Evolutionary conservation across 768 basidiomycete genomes (phyloP).

Genomic region (Boletus tomentosulus): DNA sequence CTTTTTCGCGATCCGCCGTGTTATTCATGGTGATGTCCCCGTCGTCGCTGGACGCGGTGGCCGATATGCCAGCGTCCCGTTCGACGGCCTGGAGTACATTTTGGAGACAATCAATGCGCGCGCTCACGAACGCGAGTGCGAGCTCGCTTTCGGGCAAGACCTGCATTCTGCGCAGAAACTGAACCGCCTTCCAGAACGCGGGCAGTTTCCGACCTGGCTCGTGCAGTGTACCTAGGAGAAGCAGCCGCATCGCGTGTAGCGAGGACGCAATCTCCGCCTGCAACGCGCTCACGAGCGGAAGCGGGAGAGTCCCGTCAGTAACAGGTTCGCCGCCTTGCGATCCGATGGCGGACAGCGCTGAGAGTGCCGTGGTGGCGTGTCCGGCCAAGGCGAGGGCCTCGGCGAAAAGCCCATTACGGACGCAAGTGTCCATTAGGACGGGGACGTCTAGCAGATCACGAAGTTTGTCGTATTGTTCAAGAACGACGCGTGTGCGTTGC

Average conservation of each 20-base stretch:
- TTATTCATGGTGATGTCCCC: slow-evolving; percentile 15
- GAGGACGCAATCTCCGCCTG: slow-evolving; percentile 65
- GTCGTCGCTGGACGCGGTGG: slow-evolving; percentile 8
- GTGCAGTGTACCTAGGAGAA: slow-evolving; percentile 73
- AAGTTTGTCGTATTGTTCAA: slow-evolving; percentile 92
- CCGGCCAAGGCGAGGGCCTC: slow-evolving; percentile 85
- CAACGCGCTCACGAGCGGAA: slow-evolving; percentile 43
- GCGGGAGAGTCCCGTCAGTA: slow-evolving; percentile 37
- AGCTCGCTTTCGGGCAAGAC: slow-evolving; percentile 70
- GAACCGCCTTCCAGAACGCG: slow-evolving; percentile 84
- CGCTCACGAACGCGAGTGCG: slow-evolving; percentile 80
- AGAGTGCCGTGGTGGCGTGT: slow-evolving; percentile 56
- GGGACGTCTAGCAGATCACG: slow-evolving; percentile 90
- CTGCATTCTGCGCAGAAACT: slow-evolving; percentile 81
- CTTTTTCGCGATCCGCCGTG: slow-evolving; percentile 35
- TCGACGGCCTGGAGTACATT: slow-evolving; percentile 52
- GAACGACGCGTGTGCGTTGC: slow-evolving; percentile 73
- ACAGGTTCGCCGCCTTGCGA: slow-evolving; percentile 33
- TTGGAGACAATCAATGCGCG: slow-evolving; percentile 61
- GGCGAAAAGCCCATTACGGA: slow-evolving; percentile 86
- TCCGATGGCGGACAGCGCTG: slow-evolving; percentile 34
- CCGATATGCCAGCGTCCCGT: slow-evolving; percentile 38
- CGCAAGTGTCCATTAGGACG: slow-evolving; percentile 86
- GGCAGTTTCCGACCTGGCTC: slow-evolving; percentile 84
- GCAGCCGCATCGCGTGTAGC: slow-evolving; percentile 62